phyloP scores from a whole-genome alignment of 306 rosid genomes.

The Delonix regia region DNA sequence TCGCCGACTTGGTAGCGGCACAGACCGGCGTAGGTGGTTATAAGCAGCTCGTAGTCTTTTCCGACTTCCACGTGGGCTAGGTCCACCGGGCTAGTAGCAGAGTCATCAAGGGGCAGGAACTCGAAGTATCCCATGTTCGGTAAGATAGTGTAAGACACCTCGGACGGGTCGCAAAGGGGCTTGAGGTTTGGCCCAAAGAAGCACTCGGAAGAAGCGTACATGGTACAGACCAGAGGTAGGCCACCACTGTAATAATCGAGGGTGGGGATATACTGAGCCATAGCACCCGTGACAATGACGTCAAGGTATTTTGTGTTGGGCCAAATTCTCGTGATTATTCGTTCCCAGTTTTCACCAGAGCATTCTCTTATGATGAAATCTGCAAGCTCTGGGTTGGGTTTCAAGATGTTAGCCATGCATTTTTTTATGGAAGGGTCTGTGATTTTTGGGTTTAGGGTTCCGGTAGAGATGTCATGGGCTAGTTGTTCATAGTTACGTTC shows the following conservation, averaged over 20 bases:
- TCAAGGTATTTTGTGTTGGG: constrained; percentile 79
- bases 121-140: constrained; percentile 92
- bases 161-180: constrained; percentile 65
- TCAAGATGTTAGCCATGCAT: constrained; percentile 46
- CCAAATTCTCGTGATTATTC: constrained; percentile 74
- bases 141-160: constrained; percentile 79
- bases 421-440: constrained; percentile 54
- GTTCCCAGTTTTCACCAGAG: constrained; percentile 50
- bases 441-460: constrained; percentile 64
- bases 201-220: constrained; percentile 91
- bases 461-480: constrained; percentile 64
- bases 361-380: constrained; percentile 54
- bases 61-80: constrained; percentile 64
- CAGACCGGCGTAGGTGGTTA: constrained; percentile 68
- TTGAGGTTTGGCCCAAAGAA: constrained; percentile 76
- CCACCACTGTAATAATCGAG: constrained; percentile 69
- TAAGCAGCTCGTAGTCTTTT: constrained; percentile 66
- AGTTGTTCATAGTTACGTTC: constrained; percentile 64
- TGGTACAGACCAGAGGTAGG: constrained; percentile 66
- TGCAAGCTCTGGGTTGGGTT: constrained; percentile 54
- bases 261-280: constrained; percentile 87
- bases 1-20: constrained; percentile 87
- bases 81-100: constrained; percentile 56
- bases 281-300: constrained; percentile 89
- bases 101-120: constrained; percentile 64